Percentiles rank a stretch among this genome's conserved stretches.
These are phyloP conservation scores for Cylindrotheca fusiformis DNA, from an alignment of 108 stramenopile species.

Conservation along the genomic window DNA sequence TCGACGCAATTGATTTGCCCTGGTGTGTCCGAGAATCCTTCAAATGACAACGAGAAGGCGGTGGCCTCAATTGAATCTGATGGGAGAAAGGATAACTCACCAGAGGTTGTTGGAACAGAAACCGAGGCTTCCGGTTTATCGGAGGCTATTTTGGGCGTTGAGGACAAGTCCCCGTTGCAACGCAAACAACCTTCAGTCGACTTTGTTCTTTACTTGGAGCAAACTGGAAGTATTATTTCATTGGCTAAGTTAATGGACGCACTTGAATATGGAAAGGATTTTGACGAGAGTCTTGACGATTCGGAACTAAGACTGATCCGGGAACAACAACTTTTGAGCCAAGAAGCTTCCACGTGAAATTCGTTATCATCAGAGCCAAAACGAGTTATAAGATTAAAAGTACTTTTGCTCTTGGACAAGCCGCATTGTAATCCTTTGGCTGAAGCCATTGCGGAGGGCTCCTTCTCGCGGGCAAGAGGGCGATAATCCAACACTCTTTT, in stretches of 20 bases:
- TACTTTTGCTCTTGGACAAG: too few species aligned
- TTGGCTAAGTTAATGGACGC: slow-evolving; percentile 86
- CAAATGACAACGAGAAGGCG: slow-evolving; percentile 2
- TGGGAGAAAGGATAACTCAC: not conserved
- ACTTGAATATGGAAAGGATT: slow-evolving; percentile 64
- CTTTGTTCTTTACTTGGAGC: slow-evolving; percentile 77
- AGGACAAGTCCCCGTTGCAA: not conserved
- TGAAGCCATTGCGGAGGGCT: too few species aligned
- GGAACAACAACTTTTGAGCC: slow-evolving; percentile 28
- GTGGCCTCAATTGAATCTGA: slow-evolving; percentile 1
- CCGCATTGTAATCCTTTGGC: too few species aligned
- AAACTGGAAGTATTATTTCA: slow-evolving; percentile 84
- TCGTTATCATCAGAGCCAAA: too few species aligned
- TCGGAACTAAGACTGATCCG: slow-evolving; percentile 38
- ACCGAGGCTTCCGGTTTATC: too few species aligned
- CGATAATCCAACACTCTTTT: too few species aligned
- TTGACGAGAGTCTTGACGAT: slow-evolving; percentile 47
- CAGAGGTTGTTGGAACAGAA: not conserved
- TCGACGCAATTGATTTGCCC: too few species aligned
- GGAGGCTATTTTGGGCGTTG: too few species aligned
- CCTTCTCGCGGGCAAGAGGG: too few species aligned
- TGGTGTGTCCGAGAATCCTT: too few species aligned
- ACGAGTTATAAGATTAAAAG: too few species aligned
- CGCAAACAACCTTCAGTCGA: slow-evolving; percentile 68
- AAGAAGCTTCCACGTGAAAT: slow-evolving; percentile 28